Base-by-base conservation (phyloP, 2,329 filamentous ascomycete genomes). In the Tolypocladium ovalisporum region DNA sequence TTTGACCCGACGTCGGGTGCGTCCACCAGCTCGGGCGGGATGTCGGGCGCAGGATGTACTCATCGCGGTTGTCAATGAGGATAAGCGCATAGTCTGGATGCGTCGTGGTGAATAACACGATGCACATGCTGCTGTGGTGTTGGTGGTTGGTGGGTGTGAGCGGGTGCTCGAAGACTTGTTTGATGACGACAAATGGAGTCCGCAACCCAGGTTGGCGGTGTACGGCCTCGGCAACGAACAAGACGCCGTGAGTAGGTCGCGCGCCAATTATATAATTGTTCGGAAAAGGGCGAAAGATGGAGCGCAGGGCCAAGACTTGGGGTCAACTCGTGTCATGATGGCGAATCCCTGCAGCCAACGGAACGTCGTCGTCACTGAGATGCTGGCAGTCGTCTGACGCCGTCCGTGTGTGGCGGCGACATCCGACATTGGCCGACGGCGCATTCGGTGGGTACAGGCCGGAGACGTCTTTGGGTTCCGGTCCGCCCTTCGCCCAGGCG, bases 21-120 rank as follows among this genome's bases (percentile, higher is more conserved):
- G 69, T 76, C 83, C 83, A 87, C 83, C 83, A 87, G 68, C 85
- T 79, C 8, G 83, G 83, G 58, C 80, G 75, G 55, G 80, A 84
- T 2, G 84, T 87, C 4, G 84, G 84, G 34, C 84, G 78, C 17
- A 85, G 76, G 61, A 87, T 82, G 71, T 81, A 87, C 68, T 87
- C 88, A 75, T 93, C 89, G 64, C 89, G 82, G 70, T 93, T 93
- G 73, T 91, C 84, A 67, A 91, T 76, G 59, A 89, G 74, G 64
- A 93, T 87, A 59, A 92, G 78, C 32, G 86, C 80, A 71, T 92
- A 92, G 62, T 81, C 76, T 12, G 89, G 88, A 67, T 92, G 88
- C 52, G 86, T 80, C 22, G 88, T 92, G 32, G 88, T 89, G 58
- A 90, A 75, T 52, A 92, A 76, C 54, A 84, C 85, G 73, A 92